Evolutionary conservation across 129 eudicot genomes (phyloP).

Genomic region (Flaveria ramosissima): DNA sequence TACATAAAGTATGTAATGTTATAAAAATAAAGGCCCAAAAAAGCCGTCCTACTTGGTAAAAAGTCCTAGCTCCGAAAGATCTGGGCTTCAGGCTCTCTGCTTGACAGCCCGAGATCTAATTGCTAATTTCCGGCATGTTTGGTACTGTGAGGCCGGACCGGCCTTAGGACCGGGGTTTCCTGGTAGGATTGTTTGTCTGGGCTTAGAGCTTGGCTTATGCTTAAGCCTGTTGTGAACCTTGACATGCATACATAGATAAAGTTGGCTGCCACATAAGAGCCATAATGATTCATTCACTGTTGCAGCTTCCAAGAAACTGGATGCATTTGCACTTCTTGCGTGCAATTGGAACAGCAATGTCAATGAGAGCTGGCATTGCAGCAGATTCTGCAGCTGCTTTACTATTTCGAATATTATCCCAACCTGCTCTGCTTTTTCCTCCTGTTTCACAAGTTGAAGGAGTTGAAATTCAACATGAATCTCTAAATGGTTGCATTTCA

Average conservation of each 20-base stretch:
- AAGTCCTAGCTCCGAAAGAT: neutral
- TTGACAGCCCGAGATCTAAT: neutral
- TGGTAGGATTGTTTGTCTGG: neutral
- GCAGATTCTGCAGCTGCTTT: conserved; percentile 99
- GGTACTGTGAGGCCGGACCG: neutral
- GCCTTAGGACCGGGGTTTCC: neutral
- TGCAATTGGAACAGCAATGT: conserved; percentile 97
- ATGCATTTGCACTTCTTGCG: conserved; percentile 98
- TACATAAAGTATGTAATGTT: neutral
- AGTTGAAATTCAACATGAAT: conserved; percentile 59
- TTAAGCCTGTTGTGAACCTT: conserved; percentile 1
- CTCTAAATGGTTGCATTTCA: conserved; percentile 52
- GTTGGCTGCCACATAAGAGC: conserved; percentile 12
- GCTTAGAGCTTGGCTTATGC: neutral
- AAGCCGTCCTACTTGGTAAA: neutral
- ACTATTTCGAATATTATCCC: conserved; percentile 89
- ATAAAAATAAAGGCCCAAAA: neutral
- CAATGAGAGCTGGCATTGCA: conserved; percentile 95
- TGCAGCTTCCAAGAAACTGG: conserved; percentile 98
- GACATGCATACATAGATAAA: neutral
- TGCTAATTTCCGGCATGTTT: neutral
- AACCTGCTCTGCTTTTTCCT: conserved; percentile 95
- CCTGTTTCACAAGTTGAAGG: conserved; percentile 91
- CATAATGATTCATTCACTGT: conserved; percentile 27
- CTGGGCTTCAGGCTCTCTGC: neutral